Evolutionary conservation across 345 rosid genomes (phyloP), one percentile per base, ranked within the genome.

Genomic region (Salix purpurea): DNA sequence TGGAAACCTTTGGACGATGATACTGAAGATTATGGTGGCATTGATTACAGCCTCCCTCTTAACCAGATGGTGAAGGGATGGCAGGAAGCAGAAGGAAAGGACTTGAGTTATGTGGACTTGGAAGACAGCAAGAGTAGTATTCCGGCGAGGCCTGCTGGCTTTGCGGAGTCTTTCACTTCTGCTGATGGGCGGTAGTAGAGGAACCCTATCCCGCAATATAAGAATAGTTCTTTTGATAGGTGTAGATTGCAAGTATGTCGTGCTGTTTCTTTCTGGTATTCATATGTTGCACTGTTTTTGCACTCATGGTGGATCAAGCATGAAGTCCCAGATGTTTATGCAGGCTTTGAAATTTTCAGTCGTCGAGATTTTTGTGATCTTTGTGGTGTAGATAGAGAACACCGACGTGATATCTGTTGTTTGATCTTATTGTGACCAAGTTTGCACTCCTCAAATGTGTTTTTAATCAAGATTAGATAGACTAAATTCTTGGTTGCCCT

Each of bases 11-110:
- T 83, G 42, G 83, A 82, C 28, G 87, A 90, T 44, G 91, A 86
- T 7, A 69, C 71, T 0, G 96, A 88, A 65, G 96, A 88, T 50
- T 91, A 87, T 70, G 83, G 90, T 7, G 96, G 96, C 44, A 90
- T 91, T 26, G 93, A 91, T 76, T 90, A 91, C 80, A 91, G 90
- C 83, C 91, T 91, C 36, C 93, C 96, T 5, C 87, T 91, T 71
- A 87, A 82, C 71, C 96, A 91, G 79, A 88, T 91, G 92, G 93
- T 91, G 69, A 91, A 91, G 83, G 92, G 83, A 67, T 91, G 93
- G 96, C 93, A 91, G 76, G 93, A 88, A 78, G 86, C 92, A 1
- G 96, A 91, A 81, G 91, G 96, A 23, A 87, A 91, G 82, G 93
- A 90, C 74, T 30, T 81, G 1, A 90, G 92, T 77, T 83, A 84